phyloP scores from a whole-genome alignment of 495 filamentous ascomycete genomes.

The Thermochaetoides thermophila region DNA sequence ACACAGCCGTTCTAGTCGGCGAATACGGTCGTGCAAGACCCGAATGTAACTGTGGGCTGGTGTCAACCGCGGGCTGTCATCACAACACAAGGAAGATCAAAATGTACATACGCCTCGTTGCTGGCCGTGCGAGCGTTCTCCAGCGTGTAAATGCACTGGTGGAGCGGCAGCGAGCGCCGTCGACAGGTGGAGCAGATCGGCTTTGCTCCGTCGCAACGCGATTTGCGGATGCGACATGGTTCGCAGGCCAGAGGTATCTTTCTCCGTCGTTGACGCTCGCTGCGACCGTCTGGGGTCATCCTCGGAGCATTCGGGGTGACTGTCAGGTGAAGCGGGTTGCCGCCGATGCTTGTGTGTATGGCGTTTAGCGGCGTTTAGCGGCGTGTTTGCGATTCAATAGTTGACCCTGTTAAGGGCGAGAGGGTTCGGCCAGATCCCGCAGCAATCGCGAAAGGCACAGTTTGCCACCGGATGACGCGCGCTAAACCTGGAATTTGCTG shows the following conservation, averaged over 20 bases:
- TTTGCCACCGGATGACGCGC: too few relatives aligned
- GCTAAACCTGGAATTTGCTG: too few relatives aligned
- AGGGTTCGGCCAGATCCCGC: too few relatives aligned
- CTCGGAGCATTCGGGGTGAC: too few relatives aligned
- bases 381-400: too few relatives aligned
- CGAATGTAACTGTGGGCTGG: conserved; percentile 21
- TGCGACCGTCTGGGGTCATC: conserved; percentile 2
- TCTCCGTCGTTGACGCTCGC: conserved; percentile 4
- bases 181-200: conserved; percentile 31
- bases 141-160: conserved; percentile 27
- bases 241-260: conserved; percentile 23
- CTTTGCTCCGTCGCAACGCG: conserved; percentile 29
- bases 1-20: conserved; percentile 23
- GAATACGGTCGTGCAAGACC: conserved; percentile 23
- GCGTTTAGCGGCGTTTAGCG: too few relatives aligned
- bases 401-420: too few relatives aligned
- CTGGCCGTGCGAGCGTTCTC: conserved; percentile 22
- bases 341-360: too few relatives aligned
- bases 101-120: conserved; percentile 16
- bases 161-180: conserved; percentile 20
- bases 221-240: conserved; percentile 28
- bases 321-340: too few relatives aligned
- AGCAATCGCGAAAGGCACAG: too few relatives aligned
- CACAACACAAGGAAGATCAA: background rate
- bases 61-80: background rate